These are phyloP conservation scores for Fragaria vesca DNA, from an alignment of 306 rosid species.

Conservation along the genomic window DNA sequence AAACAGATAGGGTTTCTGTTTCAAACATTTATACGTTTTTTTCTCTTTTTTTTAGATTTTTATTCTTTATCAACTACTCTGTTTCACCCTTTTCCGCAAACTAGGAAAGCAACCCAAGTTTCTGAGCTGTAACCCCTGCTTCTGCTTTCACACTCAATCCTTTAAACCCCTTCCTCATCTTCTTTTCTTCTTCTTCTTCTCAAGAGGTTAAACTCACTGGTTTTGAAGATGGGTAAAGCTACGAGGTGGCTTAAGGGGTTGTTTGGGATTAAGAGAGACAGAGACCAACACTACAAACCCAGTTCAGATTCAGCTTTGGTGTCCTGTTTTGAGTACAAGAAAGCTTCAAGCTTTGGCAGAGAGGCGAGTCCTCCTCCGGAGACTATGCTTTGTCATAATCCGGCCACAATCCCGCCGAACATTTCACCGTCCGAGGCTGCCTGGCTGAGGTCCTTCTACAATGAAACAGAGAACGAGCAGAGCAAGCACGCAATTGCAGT, in stretches of 20 bases:
- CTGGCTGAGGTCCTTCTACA: constrained; percentile 65
- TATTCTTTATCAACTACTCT: constrained; percentile 32
- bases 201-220: background rate
- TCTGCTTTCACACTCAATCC: constrained; percentile 27
- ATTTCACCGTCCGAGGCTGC: constrained; percentile 72
- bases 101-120: constrained; percentile 35
- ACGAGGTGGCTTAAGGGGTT: constrained; percentile 72
- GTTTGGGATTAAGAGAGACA: constrained; percentile 62
- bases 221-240: constrained; percentile 62
- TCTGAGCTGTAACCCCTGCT: constrained; percentile 26
- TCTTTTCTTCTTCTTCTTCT: background rate
- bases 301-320: constrained; percentile 25
- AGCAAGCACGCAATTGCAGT: constrained; percentile 91
- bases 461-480: constrained; percentile 66
- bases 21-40: constrained; percentile 1
- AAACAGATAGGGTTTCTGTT: background rate
- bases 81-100: constrained; percentile 38
- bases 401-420: constrained; percentile 75
- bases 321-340: constrained; percentile 20
- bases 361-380: constrained; percentile 18
- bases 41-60: background rate
- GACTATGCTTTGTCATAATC: constrained; percentile 49
- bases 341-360: constrained; percentile 27
- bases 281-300: constrained; percentile 19
- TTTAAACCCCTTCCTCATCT: constrained; percentile 9